These are phyloP conservation scores for Agaricales sp. DNA, from an alignment of 1,284 basidiomycete genomes.

Conservation along the genomic window DNA sequence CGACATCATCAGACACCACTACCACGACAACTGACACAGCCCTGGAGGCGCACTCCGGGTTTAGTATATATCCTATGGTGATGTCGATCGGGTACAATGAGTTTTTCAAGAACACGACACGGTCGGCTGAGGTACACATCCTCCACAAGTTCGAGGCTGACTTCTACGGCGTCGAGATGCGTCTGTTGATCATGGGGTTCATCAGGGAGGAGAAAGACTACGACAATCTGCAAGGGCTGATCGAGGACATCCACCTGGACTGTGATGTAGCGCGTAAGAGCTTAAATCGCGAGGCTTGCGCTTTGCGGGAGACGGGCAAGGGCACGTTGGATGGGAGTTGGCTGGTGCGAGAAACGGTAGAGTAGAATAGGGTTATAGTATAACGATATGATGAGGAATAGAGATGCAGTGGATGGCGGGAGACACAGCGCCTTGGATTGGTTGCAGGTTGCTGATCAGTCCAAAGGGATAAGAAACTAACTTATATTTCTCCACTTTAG, in stretches of 20 bases:
- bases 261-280: slow-evolving; percentile 17
- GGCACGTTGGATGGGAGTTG: slow-evolving; percentile 18
- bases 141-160: slow-evolving; percentile 16
- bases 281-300: slow-evolving; percentile 16
- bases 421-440: too few species aligned
- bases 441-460: too few species aligned
- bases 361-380: too few species aligned
- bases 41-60: slow-evolving; percentile 8
- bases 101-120: slow-evolving; percentile 15
- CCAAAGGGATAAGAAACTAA: too few species aligned
- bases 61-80: slow-evolving; percentile 18
- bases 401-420: too few species aligned
- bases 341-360: slow-evolving; percentile 16
- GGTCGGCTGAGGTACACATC: slow-evolving; percentile 17
- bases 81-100: slow-evolving; percentile 17
- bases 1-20: slow-evolving; percentile 8
- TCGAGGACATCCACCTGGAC: slow-evolving; percentile 16
- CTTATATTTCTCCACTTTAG: too few species aligned
- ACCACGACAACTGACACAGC: slow-evolving; percentile 7
- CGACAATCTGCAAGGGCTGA: slow-evolving; percentile 11
- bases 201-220: slow-evolving; percentile 18
- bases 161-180: slow-evolving; percentile 19
- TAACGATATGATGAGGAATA: too few species aligned
- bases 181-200: slow-evolving; percentile 15
- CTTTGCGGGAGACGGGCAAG: slow-evolving; percentile 16